A percentile compares a stretch with the other conserved stretches of the same genome.
Evolutionary conservation across 768 basidiomycete species (phyloP).

Genomic region (Lentinus tigrinus): DNA sequence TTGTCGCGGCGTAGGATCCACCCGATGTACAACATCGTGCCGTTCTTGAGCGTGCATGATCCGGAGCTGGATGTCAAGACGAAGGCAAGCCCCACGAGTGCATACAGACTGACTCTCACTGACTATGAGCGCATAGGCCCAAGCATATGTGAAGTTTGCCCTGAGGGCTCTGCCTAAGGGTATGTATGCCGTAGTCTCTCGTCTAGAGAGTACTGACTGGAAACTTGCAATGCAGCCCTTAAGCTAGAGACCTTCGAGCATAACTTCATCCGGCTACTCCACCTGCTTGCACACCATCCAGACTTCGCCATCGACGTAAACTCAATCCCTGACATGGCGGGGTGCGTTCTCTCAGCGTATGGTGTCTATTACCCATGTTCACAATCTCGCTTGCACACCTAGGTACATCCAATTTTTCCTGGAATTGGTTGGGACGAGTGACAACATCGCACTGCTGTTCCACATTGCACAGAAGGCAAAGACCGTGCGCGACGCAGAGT

Average conservation of each 20-base stretch:
- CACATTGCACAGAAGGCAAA: conserved; percentile 82
- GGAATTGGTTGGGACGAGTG: conserved; percentile 68
- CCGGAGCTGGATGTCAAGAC: conserved; percentile 79
- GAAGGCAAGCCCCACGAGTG: conserved; percentile 44
- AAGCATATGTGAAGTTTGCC: conserved; percentile 53
- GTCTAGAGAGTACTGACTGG: neutral
- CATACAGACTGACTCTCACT: conserved; percentile 8
- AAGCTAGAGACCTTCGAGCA: conserved; percentile 73
- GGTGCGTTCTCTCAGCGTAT: conserved; percentile 45
- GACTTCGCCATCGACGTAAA: conserved; percentile 75
- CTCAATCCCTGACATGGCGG: conserved; percentile 74
- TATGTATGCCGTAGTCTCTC: conserved; percentile 18
- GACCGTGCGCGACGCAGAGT: conserved; percentile 79
- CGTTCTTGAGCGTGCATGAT: conserved; percentile 88
- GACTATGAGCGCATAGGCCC: conserved; percentile 39
- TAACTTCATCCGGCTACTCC: conserved; percentile 82
- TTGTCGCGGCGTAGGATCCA: conserved; percentile 65
- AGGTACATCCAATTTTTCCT: conserved; percentile 92
- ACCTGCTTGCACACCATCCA: conserved; percentile 91
- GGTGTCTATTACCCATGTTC: neutral
- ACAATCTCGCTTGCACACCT: neutral
- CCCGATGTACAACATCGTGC: conserved; percentile 75
- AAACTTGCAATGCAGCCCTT: too few species aligned
- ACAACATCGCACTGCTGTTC: conserved; percentile 83
- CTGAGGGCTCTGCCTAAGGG: conserved; percentile 47